phyloP scores from a whole-genome alignment of 1,284 basidiomycete species.

The Caloboletus firmus region DNA sequence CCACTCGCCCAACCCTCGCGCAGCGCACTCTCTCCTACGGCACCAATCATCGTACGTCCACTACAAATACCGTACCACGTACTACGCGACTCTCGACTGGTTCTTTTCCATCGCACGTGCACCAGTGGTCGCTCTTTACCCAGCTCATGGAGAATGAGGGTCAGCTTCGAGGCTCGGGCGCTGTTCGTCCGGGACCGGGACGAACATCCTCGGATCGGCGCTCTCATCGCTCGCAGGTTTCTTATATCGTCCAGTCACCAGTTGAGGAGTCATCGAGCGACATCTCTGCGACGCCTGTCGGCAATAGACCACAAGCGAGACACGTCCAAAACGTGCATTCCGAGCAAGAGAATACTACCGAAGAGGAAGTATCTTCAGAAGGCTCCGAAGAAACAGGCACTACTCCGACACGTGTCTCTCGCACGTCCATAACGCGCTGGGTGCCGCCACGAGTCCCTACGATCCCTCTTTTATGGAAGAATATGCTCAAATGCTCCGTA shows the following conservation, averaged over 20 bases:
- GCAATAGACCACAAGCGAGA: not conserved
- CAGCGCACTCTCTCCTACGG: conserved; percentile 20
- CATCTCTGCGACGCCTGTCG: not conserved
- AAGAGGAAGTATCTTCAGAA: conserved; percentile 25
- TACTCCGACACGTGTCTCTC: conserved; percentile 8
- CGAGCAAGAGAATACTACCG: not conserved
- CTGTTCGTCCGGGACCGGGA: conserved; percentile 3
- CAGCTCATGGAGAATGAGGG: conserved; percentile 70
- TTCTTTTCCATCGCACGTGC: conserved; percentile 14
- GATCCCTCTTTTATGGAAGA: conserved; percentile 58
- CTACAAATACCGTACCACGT: conserved; percentile 2
- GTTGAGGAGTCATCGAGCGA: conserved; percentile 15
- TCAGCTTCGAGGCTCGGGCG: conserved; percentile 34
- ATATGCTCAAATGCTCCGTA: conserved; percentile 87
- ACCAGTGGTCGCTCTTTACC: conserved; percentile 68
- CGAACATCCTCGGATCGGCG: conserved; percentile 4
- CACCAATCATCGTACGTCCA: not conserved
- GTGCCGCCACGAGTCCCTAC: conserved; percentile 31
- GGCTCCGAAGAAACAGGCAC: conserved; percentile 21
- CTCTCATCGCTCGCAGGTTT: not conserved
- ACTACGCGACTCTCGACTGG: not conserved
- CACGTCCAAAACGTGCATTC: not conserved
- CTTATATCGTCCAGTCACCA: conserved; percentile 17
- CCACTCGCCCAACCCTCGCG: conserved; percentile 8
- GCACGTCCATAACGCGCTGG: conserved; percentile 5